Conservation (phyloP, 2,329 filamentous ascomycete species). For the Nemania diffusa region DNA sequence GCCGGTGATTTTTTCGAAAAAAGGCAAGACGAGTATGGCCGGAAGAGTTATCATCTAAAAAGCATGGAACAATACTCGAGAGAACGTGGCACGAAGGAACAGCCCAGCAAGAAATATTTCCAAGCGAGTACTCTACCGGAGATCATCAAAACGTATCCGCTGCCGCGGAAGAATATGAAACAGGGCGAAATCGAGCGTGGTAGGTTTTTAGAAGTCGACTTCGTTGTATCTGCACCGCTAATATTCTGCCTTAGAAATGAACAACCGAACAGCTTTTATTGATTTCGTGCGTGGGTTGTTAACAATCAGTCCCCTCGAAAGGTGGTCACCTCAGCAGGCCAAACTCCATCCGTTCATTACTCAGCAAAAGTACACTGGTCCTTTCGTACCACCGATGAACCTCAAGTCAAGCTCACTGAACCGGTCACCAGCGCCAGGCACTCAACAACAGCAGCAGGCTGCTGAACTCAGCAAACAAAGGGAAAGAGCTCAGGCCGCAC, state of each 20-base stretch:
- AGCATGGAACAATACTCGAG: conserved; percentile 98
- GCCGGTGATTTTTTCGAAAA: conserved; percentile 98
- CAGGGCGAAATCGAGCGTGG: conserved; percentile 95
- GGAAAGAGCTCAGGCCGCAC: conserved; percentile 72
- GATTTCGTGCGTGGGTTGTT: conserved; percentile 95
- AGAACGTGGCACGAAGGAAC: conserved; percentile 95
- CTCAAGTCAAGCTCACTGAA: conserved; percentile 86
- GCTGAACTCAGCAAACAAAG: conserved; percentile 94
- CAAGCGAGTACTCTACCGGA: conserved; percentile 92
- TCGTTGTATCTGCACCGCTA: conserved; percentile 14
- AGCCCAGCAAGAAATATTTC: conserved; percentile 99
- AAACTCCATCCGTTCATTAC: conserved; percentile 99
- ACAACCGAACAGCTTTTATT: conserved; percentile 96
- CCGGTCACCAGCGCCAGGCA: conserved; percentile 89
- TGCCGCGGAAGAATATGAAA: conserved; percentile 99
- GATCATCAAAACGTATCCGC: conserved; percentile 97
- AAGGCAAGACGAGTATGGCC: conserved; percentile 86
- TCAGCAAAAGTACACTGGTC: conserved; percentile 94
- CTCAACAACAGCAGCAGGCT: conserved; percentile 94
- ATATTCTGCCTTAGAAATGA: conserved; percentile 78
- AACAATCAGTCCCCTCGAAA: conserved; percentile 93
- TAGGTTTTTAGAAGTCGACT: conserved; percentile 56
- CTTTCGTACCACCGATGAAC: conserved; percentile 97
- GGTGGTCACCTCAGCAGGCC: conserved; percentile 98
- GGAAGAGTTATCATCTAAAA: conserved; percentile 91